Base-by-base conservation (phyloP, 768 basidiomycete species). In the Leccinum truebloodii region DNA sequence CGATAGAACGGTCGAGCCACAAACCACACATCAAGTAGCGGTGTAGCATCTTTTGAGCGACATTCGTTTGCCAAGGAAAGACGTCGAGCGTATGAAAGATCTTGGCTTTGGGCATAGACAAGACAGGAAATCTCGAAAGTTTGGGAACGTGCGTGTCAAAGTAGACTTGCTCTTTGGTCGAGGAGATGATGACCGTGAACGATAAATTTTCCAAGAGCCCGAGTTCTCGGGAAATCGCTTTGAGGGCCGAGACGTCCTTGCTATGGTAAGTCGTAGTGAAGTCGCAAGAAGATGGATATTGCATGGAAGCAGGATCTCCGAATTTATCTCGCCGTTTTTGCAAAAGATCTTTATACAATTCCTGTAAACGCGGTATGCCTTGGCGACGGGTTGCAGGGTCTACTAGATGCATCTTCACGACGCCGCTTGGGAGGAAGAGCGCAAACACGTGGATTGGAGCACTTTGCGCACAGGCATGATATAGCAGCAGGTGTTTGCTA, bases 301-400 rank as follows among this genome's bases (percentile, higher is more conserved):
- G 69, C 63, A 95, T 73, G 0, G 88, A 82, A 58, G 69, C 72
- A 58, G 75, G 77, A 35, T 73, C 60, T 44, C 79, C 81, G 62
- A 77, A 77, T 12, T 65, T 66, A 59, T 75, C 67, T 34, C 77
- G 75, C 39, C 80, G 80, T 68, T 88, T 85, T 61, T 80, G 77
- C 35, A 84, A 71, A 41, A 86, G 79, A 22, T 90, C 89, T 1
- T 67, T 63, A 69, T 98, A 99, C 28, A 82, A 78, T 55, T 91
- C 88, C 32, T 85, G 78, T n/a, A 98, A 81, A 51, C 86, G 87
- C 6, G 86, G 79, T 32, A 98, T 86, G 6, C 87, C 83, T 67
- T 96, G 94, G 49, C 94, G 86, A 41, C 87, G 86, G n/a, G 86
- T 85, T 16, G 94, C 94, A 41, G 88, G 88, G 72, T 98, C 97